Evolutionary conservation across 1,139 yeast species (phyloP), one percentile per base, ranked within the genome.

Genomic region (Geotrichum armillariae): DNA sequence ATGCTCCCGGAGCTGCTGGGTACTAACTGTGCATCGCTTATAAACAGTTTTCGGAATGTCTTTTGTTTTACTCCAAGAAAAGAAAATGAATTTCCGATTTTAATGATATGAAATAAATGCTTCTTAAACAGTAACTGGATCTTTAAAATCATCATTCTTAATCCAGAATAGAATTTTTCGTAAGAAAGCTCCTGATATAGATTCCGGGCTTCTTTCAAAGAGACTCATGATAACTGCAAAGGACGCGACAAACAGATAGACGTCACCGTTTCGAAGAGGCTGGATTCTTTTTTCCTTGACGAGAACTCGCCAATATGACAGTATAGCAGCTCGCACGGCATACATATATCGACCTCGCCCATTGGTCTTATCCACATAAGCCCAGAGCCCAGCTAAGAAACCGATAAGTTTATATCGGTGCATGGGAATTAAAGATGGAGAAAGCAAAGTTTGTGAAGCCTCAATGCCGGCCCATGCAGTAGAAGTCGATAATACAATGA

Each of bases 1-100:
- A 76, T 52, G 89, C 79, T 32, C 95, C 95, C 14, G 94, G 95
- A 41, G 85, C 85, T 31, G 80, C 75, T 32, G 80, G 80, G 14
- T 76, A 72, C 58, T 77, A 64, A 55, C n/a, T n/a, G n/a, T n/a
- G n/a, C n/a, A n/a, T n/a, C n/a, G n/a, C n/a, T n/a, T n/a, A n/a
- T n/a, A n/a, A n/a, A n/a, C n/a, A n/a, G n/a, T 16, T 14, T 21
- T 35, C 18, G 11, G 23, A 31, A 5, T 35, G 16, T 8, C 9
- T 18, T 18, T 35, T 35, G 7, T 18, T 18, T 35, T 35, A 9
- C 14, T 33, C 9, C 29, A 11, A 25, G 11, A 25, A 11, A 25
- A 25, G 6, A 25, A 25, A 25, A 25, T 25, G 29, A 25, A 25
- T 7, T 25, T 25, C n/a, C n/a, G n/a, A n/a, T n/a, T n/a, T n/a